Evolutionary conservation across 495 filamentous ascomycete species (phyloP), one percentile per base, ranked within the genome.

Genomic region (Penicillium soppii): DNA sequence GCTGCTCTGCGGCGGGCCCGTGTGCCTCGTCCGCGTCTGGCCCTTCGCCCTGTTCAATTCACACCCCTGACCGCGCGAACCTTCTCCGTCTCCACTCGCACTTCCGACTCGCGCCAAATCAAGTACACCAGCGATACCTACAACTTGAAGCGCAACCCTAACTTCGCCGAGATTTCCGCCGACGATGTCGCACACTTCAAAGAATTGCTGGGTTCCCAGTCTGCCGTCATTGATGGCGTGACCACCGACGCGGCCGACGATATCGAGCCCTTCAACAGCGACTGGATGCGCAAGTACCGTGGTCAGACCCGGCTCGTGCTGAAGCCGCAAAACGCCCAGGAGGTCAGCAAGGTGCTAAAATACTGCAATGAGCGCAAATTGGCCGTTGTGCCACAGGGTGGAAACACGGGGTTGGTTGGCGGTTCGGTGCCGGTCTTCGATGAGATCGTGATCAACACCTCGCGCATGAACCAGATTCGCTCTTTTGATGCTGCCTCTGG

Each of bases 211-310:
- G 88, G 90, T 42, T 77, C 76, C 17, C 80, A 83, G 33, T 87
- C 86, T 7, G 90, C 91, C n/a, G 76, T 96, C 36, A 82, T 96
- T 45, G 88, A 97, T 58, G 89, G 89, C 38, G 78, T 94, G 32
- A 87, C 86, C 5, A 69, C 78, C 58, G 83, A 88, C 62, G 82
- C 83, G 16, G 69, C 77, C 0, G 85, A 87, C 53, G 94, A 98
- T 61, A 76, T 97, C 48, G 90, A 92, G 61, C 82, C 91, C 13
- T 97, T 90, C 81, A 98, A 98, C 73, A 83, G 81, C 57, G 94
- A 98, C 74, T 98, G 94, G 94, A 97, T 97, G 95, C 84, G 89
- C 67, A 98, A 98, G 69, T 98, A 97, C 75, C 85, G 90, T 30
- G 94, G 94, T 30, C 92, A 96, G 65, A 84, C 88, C 44, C 81